Conservation (phyloP, 176 grass and related monocot species). For the Chrysopogon serrulatus region DNA sequence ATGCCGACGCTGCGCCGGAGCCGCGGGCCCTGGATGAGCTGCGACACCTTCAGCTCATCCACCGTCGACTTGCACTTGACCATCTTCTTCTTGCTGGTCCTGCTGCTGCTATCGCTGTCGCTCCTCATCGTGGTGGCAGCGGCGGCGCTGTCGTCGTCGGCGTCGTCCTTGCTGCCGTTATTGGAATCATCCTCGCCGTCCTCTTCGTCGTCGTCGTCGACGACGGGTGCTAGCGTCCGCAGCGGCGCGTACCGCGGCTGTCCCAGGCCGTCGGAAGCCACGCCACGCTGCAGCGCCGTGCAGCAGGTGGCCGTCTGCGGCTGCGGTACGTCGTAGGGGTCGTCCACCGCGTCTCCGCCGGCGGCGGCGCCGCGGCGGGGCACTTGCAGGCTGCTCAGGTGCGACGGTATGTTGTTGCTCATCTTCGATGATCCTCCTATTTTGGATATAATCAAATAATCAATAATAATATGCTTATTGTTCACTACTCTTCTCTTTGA, state of each 20-base stretch:
- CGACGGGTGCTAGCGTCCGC: conserved; percentile 5
- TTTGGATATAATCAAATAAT: not conserved
- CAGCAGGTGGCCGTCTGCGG: conserved; percentile 44
- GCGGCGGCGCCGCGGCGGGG: not conserved
- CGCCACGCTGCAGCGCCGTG: conserved; percentile 44
- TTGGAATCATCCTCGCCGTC: not conserved
- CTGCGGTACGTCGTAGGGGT: conserved; percentile 12
- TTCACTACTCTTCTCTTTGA: not conserved
- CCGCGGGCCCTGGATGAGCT: conserved; percentile 13
- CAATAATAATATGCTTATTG: not conserved
- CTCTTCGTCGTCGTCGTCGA: not conserved
- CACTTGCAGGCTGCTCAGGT: conserved; percentile 32
- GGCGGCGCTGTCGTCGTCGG: not conserved
- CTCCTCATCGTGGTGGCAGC: not conserved
- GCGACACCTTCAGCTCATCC: conserved; percentile 15
- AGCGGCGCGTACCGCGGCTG: conserved; percentile 32
- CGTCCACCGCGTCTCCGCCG: not conserved
- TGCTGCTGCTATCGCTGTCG: not conserved
- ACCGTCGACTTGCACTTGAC: conserved; percentile 46
- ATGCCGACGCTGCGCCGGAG: conserved; percentile 58
- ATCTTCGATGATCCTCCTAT: not conserved
- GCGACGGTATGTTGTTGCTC: conserved; percentile 47
- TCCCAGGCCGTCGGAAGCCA: not conserved
- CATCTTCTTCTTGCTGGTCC: not conserved
- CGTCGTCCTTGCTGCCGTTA: not conserved